Evolutionary conservation across 768 basidiomycete genomes (phyloP), one percentile per base, ranked within the genome.

Genomic region (Phylloporus arenicola): DNA sequence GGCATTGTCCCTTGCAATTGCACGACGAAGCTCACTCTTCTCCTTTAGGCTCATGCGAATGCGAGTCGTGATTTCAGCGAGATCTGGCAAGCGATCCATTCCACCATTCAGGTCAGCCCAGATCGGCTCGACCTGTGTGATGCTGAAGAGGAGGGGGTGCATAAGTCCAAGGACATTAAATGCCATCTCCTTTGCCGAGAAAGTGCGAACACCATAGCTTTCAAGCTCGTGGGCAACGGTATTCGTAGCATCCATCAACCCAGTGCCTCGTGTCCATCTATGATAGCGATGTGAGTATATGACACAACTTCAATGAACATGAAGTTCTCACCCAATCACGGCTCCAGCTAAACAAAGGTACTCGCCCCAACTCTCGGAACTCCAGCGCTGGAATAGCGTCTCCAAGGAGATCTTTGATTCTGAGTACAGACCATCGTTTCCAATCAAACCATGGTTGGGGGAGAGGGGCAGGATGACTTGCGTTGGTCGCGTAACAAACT

Each of bases 131-230:
- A 98, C 94, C 68, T 99, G 96, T 11, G 95, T 96, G 63, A 99
- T 95, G 70, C 95, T 96, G 82, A 98, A 98, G 47, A 99, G 80
- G 6, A 98, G 83, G 39, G 96, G 96, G 64, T 99, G 96, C 95
- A 99, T 98, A 44, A 99, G 79, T 53, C 96, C 95, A 48, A 99
- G 86, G 61, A 99, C 92, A 71, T 99, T 99, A 83, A 99, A 99
- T 0, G 96, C 94, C 96, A 98, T 99, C 72, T 99, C 96, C 75
- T 98, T 98, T 25, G 96, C 88, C 1, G 95, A 98, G 82, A 98
- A 99, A 2, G 96, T 99, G 57, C 96, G 83, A 51, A 96, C 91
- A 54, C 96, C 96, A 55, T 87, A 80, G 51, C 83, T 79, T 73
- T 99, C 96, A 38, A 99, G 79, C 47, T 92, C 92, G 51, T 94